Percentiles rank a stretch among this genome's conserved stretches.
phyloP scores from a whole-genome alignment of 2,329 filamentous ascomycete genomes.

The Cryphonectria radicalis region DNA sequence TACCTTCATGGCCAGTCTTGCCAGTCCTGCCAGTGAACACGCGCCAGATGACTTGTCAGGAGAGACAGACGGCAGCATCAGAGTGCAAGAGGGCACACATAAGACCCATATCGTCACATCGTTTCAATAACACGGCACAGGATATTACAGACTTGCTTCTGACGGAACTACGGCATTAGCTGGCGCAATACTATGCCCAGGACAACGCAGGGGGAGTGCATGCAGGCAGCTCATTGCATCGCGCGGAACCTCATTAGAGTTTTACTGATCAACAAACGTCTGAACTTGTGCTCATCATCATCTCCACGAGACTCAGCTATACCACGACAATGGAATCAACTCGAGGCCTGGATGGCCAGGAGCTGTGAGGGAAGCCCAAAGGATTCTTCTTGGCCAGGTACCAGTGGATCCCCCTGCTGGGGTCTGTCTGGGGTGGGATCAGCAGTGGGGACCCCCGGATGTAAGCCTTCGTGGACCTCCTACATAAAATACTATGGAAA shows the following conservation, averaged over 20 bases:
- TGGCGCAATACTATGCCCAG: conserved; percentile 6
- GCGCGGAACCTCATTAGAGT: background rate
- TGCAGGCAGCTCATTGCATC: background rate
- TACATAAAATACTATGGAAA: background rate
- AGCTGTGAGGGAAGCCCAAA: background rate
- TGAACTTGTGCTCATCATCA: background rate
- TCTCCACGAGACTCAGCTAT: background rate
- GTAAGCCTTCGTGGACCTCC: conserved; percentile 18
- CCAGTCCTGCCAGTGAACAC: background rate
- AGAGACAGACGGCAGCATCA: background rate
- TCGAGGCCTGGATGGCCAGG: background rate
- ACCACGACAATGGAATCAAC: background rate
- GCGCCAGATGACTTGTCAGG: background rate
- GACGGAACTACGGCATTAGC: conserved; percentile 1
- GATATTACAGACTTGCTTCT: conserved; percentile 11
- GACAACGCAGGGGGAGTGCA: background rate
- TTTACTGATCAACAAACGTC: background rate
- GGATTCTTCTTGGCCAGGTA: background rate
- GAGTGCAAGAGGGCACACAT: background rate
- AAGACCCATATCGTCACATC: background rate
- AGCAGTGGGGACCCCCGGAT: conserved; percentile 3
- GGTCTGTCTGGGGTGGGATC: background rate
- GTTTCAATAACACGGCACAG: background rate
- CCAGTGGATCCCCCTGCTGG: background rate
- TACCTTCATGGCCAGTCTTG: background rate